Conservation (phyloP, 2,329 filamentous ascomycete species). For the Colletotrichum sp. region DNA sequence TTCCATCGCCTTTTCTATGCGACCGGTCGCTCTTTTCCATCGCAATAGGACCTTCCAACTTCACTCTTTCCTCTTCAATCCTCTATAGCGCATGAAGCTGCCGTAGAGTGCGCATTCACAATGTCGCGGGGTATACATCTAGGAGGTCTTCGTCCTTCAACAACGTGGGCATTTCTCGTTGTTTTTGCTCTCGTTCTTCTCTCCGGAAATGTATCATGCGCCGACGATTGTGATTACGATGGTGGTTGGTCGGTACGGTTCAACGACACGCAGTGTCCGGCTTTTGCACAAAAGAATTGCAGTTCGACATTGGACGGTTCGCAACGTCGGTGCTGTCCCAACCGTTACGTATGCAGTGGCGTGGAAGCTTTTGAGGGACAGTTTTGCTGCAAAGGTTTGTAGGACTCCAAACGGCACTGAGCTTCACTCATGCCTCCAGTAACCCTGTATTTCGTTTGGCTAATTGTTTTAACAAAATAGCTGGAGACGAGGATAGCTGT, state of each 20-base stretch:
- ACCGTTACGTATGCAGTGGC: not conserved
- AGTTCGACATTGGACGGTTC: not conserved
- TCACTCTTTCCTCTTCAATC: not conserved
- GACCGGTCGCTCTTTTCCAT: not conserved
- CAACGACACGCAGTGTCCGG: no score
- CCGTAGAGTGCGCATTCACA: not conserved
- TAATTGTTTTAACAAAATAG: no score
- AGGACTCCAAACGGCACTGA: no score
- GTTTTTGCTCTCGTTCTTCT: not conserved
- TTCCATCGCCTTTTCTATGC: not conserved
- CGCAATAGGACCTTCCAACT: fast-evolving
- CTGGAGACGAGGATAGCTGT: not conserved
- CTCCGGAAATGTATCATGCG: fast-evolving
- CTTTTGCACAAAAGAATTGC: not conserved
- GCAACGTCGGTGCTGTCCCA: not conserved
- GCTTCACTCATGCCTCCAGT: no score
- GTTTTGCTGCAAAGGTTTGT: not conserved
- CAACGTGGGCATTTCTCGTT: not conserved
- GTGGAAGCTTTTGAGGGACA: not conserved
- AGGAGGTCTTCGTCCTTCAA: not conserved
- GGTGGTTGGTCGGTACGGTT: not conserved
- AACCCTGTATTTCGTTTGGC: no score
- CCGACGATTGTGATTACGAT: not conserved
- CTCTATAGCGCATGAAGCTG: not conserved
- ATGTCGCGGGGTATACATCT: not conserved